Evolutionary conservation across 2,329 filamentous ascomycete species (phyloP), one percentile per base, ranked within the genome.

Genomic region (Aspergillus bombycis): DNA sequence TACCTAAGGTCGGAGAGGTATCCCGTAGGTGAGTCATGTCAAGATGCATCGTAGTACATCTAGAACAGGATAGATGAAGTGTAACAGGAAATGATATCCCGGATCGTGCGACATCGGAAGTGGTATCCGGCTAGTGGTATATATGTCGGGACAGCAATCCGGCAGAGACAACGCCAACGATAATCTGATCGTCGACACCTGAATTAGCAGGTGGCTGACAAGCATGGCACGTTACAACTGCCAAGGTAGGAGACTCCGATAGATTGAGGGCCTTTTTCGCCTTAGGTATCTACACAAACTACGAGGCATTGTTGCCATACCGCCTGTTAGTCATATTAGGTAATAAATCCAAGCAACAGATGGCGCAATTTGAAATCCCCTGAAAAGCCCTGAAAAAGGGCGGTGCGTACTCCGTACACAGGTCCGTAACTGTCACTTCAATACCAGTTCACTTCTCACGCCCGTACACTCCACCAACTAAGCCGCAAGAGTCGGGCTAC

Each of bases 291-390:
- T 30, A 52, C 4, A 4, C n/a, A n/a, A 14, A n/a, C n/a, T n/a
- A n/a, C n/a, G 7, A 9, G 16, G 16, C 11, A n/a, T n/a, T 38
- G 52, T 55, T 38, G n/a, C 34, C 32, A 36, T 38, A 41, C 26
- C 34, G 52, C 52, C n/a, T 41, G 32, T 55, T 55, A 38, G 52
- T 55, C 52, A 55, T 55, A 55, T 55, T 55, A 55, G 30, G 52
- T 36, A 55, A 55, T 54, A 28, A 38, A 23, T 14, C 30, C n/a
- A 36, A 21, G 26, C 3, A n/a, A 32, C 50, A 9, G 14, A 55
- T 55, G 52, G 30, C 52, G 52, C 52, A 36, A 55, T 41, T 41
- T 53, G 5, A 4, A 14, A 9, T 30, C 6, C 5, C 21, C 11
- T 23, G 19, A 55, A 8, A 54, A 34, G n/a, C 12, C 30, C 21